Conservation (phyloP, 2,329 filamentous ascomycete species). For the Scytalidium lignicola region DNA sequence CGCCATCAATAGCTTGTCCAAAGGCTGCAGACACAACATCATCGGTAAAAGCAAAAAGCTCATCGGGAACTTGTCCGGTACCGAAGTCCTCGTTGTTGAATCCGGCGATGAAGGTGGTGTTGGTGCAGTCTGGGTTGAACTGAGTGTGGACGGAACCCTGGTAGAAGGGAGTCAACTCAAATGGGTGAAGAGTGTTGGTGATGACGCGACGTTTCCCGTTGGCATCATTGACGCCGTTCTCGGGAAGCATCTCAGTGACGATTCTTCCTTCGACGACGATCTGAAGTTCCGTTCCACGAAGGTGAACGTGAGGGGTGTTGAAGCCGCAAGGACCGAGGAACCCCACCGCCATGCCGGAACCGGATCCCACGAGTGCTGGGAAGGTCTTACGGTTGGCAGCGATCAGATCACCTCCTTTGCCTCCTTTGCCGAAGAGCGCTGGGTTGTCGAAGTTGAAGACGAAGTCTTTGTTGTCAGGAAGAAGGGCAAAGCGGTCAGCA, state of each 20-base stretch:
- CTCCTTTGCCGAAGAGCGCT: constrained; percentile 19
- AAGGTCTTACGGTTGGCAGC: constrained; percentile 50
- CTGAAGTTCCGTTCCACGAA: constrained; percentile 47
- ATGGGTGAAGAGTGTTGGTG: constrained; percentile 33
- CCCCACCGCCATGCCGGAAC: constrained; percentile 43
- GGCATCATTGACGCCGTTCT: constrained; percentile 40
- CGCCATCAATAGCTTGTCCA: constrained; percentile 23
- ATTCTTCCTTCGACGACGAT: constrained; percentile 43
- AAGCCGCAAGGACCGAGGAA: constrained; percentile 48
- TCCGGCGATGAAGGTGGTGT: constrained; percentile 43
- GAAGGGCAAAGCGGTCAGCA: constrained; percentile 35
- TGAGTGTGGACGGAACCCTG: constrained; percentile 49
- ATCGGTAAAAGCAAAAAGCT: constrained; percentile 29
- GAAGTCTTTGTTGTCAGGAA: constrained; percentile 38
- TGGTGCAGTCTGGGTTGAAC: constrained; percentile 49
- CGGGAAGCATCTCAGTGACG: constrained; percentile 45
- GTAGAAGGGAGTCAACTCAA: constrained; percentile 49
- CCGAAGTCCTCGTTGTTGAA: constrained; percentile 32
- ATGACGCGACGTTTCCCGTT: constrained; percentile 33
- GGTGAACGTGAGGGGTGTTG: constrained; percentile 51
- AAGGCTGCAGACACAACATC: constrained; percentile 28
- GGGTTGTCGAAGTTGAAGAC: constrained; percentile 42
- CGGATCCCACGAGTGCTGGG: constrained; percentile 47
- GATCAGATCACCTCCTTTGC: constrained; percentile 42
- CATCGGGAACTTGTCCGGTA: constrained; percentile 30